These are phyloP conservation scores for Leccinum solheimii DNA, from an alignment of 1,284 basidiomycete genomes.

Conservation along the genomic window DNA sequence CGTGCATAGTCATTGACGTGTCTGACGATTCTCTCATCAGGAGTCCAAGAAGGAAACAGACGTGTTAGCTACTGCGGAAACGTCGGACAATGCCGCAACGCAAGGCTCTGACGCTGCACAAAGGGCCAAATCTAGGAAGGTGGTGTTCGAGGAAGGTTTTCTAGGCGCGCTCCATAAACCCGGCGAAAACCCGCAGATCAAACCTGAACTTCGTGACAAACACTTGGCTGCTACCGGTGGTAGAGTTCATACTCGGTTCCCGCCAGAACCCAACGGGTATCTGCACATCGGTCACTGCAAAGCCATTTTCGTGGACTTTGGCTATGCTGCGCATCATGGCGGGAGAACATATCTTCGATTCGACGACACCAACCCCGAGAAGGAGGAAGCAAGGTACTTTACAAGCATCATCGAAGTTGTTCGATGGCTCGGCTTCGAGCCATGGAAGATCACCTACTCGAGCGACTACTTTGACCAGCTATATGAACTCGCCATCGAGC, in stretches of 20 bases:
- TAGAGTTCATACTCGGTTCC: constrained; percentile 93
- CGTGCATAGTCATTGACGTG: neutral
- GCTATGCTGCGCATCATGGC: constrained; percentile 89
- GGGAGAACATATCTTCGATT: constrained; percentile 94
- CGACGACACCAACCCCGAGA: constrained; percentile 99
- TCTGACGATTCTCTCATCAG: constrained; percentile 33
- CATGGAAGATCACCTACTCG: constrained; percentile 99
- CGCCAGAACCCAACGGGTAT: constrained; percentile 97
- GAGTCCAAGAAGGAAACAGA: constrained; percentile 53
- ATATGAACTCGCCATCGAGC: constrained; percentile 87
- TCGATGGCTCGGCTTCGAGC: constrained; percentile 97
- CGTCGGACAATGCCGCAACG: constrained; percentile 33
- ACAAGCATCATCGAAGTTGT: constrained; percentile 96
- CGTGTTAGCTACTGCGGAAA: constrained; percentile 6
- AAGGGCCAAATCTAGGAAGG: constrained; percentile 49
- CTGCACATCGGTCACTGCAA: constrained; percentile 98
- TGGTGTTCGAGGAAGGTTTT: constrained; percentile 95
- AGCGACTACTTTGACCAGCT: constrained; percentile 95
- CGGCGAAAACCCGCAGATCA: constrained; percentile 91
- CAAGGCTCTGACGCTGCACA: constrained; percentile 39
- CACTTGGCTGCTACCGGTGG: constrained; percentile 86
- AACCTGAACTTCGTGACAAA: constrained; percentile 73
- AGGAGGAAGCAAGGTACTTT: constrained; percentile 95
- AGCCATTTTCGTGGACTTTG: constrained; percentile 98
- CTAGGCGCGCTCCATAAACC: constrained; percentile 92